A percentile compares a stretch with the other conserved stretches of the same genome.
phyloP scores from a whole-genome alignment of 108 stramenopile genomes.

The Craspedostauros australis region DNA sequence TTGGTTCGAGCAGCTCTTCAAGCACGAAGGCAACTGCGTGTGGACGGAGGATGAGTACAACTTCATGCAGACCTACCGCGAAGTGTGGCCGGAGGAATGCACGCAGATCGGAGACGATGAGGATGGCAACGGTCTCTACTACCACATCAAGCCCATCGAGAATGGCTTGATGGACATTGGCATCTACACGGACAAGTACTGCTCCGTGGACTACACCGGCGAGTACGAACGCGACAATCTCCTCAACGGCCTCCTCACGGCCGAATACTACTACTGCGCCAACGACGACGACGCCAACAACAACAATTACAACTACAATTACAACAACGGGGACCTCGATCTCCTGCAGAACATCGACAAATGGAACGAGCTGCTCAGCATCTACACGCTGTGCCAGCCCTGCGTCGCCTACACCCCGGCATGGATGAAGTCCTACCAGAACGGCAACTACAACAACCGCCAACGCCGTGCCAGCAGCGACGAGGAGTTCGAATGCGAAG shows the following conservation, averaged over 20 bases:
- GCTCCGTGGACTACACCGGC: constrained; percentile 30
- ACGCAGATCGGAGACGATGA: too few species aligned
- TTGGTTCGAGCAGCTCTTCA: constrained; percentile 62
- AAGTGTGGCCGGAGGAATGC: constrained; percentile 6
- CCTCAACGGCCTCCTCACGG: too few species aligned
- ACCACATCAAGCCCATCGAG: constrained; percentile 39
- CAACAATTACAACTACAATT: constrained; percentile 12
- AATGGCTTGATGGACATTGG: constrained; percentile 36
- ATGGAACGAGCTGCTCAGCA: constrained; percentile 41
- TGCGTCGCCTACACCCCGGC: constrained; percentile 48
- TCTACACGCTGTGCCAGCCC: constrained; percentile 44
- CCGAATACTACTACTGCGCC: too few species aligned
- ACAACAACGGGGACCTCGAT: constrained; percentile 9
- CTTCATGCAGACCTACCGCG: constrained; percentile 5
- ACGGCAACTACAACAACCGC: constrained; percentile 41
- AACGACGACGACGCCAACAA: constrained; percentile 20
- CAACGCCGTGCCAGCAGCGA: constrained; percentile 22
- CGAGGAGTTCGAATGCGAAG: constrained; percentile 44
- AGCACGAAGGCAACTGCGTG: constrained; percentile 50
- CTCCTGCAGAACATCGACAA: constrained; percentile 20
- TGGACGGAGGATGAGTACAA: constrained; percentile 38
- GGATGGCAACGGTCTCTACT: constrained; percentile 30
- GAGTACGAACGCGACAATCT: constrained; percentile 15
- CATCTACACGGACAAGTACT: constrained; percentile 45
- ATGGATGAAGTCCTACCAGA: constrained; percentile 44